Percentiles rank a stretch among this genome's conserved stretches.
These are phyloP conservation scores for Rhizopus stolonifer DNA, from an alignment of 371 early-diverging fungal species.

Conservation along the genomic window DNA sequence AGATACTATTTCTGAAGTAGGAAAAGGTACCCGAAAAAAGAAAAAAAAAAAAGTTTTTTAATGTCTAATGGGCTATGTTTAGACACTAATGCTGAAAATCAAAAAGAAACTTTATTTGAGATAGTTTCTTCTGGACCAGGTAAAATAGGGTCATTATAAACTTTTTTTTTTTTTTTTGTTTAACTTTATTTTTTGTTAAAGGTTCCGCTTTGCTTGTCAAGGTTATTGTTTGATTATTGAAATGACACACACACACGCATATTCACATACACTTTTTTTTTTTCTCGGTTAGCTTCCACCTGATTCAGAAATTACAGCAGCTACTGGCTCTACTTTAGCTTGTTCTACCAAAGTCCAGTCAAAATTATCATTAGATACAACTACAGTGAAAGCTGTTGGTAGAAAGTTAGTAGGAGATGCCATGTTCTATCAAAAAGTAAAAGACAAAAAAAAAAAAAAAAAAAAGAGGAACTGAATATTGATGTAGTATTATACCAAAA, in stretches of 20 bases:
- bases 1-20: conserved; percentile 23
- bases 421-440: conserved; percentile 64
- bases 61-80: conserved; percentile 11
- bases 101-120: conserved; percentile 61
- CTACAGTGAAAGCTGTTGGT: conserved; percentile 50
- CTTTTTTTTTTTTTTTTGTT: background rate
- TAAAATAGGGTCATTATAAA: conserved; percentile 15
- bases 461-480: background rate
- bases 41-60: background rate
- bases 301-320: conserved; percentile 61
- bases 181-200: conserved; percentile 4
- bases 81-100: conserved; percentile 45
- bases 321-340: conserved; percentile 64
- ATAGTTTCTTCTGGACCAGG: conserved; percentile 60
- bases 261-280: no score
- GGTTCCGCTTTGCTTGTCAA: conserved; percentile 48
- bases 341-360: conserved; percentile 55
- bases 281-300: conserved; percentile 46
- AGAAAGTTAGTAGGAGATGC: conserved; percentile 56
- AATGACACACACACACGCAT: background rate
- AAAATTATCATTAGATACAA: conserved; percentile 53
- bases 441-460: background rate
- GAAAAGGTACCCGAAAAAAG: conserved; percentile 13
- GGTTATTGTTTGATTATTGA: conserved; percentile 32
- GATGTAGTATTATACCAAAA: conserved; percentile 57